Conservation (phyloP, 2,329 filamentous ascomycete species). For the Diaporthe ilicicola region DNA sequence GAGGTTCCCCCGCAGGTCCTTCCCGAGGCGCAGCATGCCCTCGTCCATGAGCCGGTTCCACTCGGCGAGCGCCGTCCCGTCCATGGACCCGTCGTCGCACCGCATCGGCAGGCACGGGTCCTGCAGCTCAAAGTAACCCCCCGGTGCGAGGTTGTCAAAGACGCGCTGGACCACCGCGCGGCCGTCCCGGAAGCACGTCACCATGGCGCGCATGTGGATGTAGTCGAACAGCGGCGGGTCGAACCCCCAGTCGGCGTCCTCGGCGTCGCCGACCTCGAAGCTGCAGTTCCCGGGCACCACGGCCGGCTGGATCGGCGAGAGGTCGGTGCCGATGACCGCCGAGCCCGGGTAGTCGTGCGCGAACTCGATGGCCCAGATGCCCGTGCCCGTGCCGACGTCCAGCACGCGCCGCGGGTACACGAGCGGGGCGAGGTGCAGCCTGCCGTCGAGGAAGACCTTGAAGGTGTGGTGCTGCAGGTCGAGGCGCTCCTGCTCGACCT, state of each 20-base stretch:
- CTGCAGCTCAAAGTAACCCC: conserved; percentile 49
- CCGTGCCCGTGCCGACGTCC: conserved; percentile 57
- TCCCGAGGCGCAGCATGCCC: conserved; percentile 38
- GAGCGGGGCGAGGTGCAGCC: conserved; percentile 55
- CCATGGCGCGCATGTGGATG: conserved; percentile 60
- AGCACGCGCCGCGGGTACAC: conserved; percentile 51
- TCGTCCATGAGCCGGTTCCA: conserved; percentile 45
- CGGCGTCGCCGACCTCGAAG: conserved; percentile 63
- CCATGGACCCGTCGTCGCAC: conserved; percentile 43
- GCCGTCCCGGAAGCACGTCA: conserved; percentile 59
- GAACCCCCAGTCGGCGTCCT: conserved; percentile 57
- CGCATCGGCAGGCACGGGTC: conserved; percentile 42
- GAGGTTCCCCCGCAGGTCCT: conserved; percentile 41
- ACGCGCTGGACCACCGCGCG: conserved; percentile 54
- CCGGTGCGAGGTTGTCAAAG: conserved; percentile 50
- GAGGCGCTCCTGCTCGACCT: conserved; percentile 44
- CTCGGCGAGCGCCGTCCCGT: conserved; percentile 42
- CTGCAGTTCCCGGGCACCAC: conserved; percentile 59
- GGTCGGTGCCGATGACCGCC: conserved; percentile 52
- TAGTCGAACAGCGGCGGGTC: conserved; percentile 61
- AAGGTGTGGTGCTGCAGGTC: conserved; percentile 52
- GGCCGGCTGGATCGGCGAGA: conserved; percentile 53
- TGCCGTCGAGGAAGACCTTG: conserved; percentile 49
- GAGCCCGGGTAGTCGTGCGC: conserved; percentile 50
- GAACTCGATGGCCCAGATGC: conserved; percentile 60